A percentile compares a stretch with the other conserved stretches of the same genome.
Conservation (phyloP, 1,139 yeast genomes). For the Yamadazyma spencermartinsiae region DNA sequence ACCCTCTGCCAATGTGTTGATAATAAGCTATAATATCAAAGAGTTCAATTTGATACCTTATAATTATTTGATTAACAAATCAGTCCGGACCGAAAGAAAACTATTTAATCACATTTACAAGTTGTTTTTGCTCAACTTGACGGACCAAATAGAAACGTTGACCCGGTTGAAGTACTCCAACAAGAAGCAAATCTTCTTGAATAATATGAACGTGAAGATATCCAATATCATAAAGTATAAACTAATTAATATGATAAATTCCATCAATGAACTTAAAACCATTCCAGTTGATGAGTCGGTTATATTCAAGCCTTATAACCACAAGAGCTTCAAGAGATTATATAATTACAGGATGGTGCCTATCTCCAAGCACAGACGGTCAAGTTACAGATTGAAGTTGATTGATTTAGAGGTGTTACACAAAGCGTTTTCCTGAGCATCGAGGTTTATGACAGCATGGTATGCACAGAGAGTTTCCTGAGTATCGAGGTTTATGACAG, state of each 20-base stretch:
- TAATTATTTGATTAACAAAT: conserved; percentile 28
- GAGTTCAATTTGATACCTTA: conserved; percentile 39
- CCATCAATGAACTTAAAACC: conserved; percentile 16
- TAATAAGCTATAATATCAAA: conserved; percentile 30
- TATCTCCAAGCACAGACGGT: conserved; percentile 3
- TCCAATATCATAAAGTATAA: conserved; percentile 28
- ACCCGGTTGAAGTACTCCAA: conserved; percentile 36
- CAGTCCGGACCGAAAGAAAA: conserved; percentile 25
- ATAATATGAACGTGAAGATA: conserved; percentile 25
- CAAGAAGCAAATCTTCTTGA: conserved; percentile 30
- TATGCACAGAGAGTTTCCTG: background rate
- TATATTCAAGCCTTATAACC: conserved; percentile 28
- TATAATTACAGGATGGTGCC: conserved; percentile 28
- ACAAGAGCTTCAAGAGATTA: conserved; percentile 30
- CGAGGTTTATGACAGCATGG: background rate
- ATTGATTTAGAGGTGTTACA: conserved; percentile 9
- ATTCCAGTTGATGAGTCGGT: conserved; percentile 25
- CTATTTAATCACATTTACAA: conserved; percentile 38
- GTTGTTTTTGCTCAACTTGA: conserved; percentile 39
- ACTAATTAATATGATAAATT: conserved; percentile 23
- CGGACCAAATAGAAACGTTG: conserved; percentile 41
- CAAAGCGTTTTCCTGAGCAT: conserved; percentile 1
- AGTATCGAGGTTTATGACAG: background rate
- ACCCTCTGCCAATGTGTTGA: conserved; percentile 16
- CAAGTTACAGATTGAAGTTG: conserved; percentile 5